Base-by-base conservation (phyloP, 2,329 filamentous ascomycete species). In the Cordyceps pruinosa region DNA sequence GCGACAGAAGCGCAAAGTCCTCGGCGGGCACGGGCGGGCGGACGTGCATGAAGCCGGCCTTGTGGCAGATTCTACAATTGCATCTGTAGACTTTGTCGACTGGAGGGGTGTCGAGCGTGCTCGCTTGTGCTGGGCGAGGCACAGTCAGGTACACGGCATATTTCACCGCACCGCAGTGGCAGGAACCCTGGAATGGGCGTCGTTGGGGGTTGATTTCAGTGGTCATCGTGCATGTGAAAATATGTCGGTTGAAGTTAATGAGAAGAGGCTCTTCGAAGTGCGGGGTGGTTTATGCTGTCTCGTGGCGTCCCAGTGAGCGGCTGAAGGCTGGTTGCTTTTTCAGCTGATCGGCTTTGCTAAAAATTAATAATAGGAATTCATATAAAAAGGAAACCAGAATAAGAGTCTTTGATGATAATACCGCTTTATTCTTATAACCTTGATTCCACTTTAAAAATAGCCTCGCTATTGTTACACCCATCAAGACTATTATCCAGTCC, bases 1-100 rank as follows among this genome's bases (percentile, higher is more conserved):
- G 77, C 2, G 71, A 72, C 2, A 77, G 68, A 10, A 81, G 70
- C 8, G 75, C 63, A 63, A 80, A 81, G 64, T 80, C 76, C 17
- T 73, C 70, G 19, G 65, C 62, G 13, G 60, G 39, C 32, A 59
- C 60, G 44, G 61, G 64, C 10, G 73, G 67, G 12, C 77, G 73
- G 45, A 75, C 64, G 62, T 80, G 77, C 60, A 78, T 74, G 58
- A 75, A 69, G 15, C 71, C 72, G 59, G 73, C 69, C 61, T 80
- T 80, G 49, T 78, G 74, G 64, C 77, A 80, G 12, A 73, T 71
- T 12, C 66, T 73, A 64, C 77, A 80, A 60, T 80, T 80, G 69
- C 77, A 80, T 60, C 72, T 61, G 56, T 68, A 67, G 46, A 68
- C 9, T 23, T 48, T 23, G 15, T 58, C 49, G 6, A 10, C 56